Conservation (phyloP, 352 stramenopile genomes). For the Globisporangium cylindrosporum region DNA sequence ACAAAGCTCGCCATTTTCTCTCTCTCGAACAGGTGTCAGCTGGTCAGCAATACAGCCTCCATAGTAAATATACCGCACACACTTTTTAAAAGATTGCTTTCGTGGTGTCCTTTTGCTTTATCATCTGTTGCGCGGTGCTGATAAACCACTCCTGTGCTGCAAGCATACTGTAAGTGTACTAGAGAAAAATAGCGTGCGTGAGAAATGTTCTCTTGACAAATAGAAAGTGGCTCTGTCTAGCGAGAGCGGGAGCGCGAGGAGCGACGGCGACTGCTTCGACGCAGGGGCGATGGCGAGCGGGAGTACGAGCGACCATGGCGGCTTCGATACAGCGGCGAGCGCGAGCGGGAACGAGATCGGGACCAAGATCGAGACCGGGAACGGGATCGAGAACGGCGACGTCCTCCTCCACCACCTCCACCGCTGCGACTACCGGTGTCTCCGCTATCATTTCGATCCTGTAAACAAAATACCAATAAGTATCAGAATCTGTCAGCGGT, state of each 20-base stretch:
- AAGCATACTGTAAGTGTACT: background rate
- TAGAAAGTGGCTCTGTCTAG: background rate
- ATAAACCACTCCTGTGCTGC: background rate
- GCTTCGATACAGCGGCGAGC: constrained; percentile 28
- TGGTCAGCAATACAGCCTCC: background rate
- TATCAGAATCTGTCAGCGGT: background rate
- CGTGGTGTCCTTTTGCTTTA: background rate
- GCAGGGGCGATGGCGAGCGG: constrained; percentile 23
- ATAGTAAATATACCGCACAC: background rate
- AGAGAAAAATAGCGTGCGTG: background rate
- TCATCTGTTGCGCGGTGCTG: background rate
- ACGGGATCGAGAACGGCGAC: constrained; percentile 15
- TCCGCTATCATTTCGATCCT: constrained; percentile 15
- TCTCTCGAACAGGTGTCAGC: too few relatives aligned
- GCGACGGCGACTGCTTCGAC: background rate
- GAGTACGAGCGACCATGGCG: constrained; percentile 26
- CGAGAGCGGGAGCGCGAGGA: constrained; percentile 20
- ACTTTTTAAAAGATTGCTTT: background rate
- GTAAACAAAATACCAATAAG: background rate
- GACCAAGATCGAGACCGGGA: constrained; percentile 28
- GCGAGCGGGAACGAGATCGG: constrained; percentile 31
- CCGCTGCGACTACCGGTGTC: background rate
- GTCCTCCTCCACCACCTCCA: constrained; percentile 3
- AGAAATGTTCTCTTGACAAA: background rate
- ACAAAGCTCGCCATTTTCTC: background rate